Base-by-base conservation (phyloP, 2,329 filamentous ascomycete genomes). In the Beauveria caledonica region DNA sequence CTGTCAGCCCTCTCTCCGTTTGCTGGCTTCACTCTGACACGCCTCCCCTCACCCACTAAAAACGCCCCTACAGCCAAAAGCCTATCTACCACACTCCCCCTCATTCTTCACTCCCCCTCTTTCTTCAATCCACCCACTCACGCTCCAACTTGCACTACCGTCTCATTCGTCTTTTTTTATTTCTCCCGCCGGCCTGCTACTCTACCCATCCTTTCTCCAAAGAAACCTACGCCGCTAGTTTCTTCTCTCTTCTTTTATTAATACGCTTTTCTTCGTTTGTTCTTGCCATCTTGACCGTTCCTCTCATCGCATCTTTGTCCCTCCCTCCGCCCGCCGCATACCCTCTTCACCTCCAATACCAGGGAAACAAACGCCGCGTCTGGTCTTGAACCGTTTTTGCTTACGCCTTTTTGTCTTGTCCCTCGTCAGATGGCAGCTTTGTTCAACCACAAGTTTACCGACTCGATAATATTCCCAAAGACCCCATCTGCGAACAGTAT, bases 341-440 rank as follows among this genome's bases (percentile, higher is more conserved):
- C 25, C 10, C 40, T 23, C 42, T 19, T 27, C n/a, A 21, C 33
- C 10, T 40, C 13, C 40, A 46, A 17, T 5, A 36, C 11, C 11
- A 36, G 33, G 27, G 25, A 27, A 17, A 56, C 40, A 56, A 45
- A 46, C 53, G 17, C 53, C 42, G 11, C 25, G 13, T 3, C 33
- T 40, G 19, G 33, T 51, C 46, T 44, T 42, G 40, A 33, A 21
- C 46, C 36, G 21, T 36, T 33, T 42, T 60, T 48, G 33, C 57
- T 64, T 64, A 68, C 70, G 70, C 65, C 70, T 68, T 62, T 64
- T 68, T 64, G 66, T 62, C 58, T 67, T 65, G 67, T 66, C 67
- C 65, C 63, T 25, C 69, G 71, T 73, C 78, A 78, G 77, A 79
- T 79, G 77, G 76, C 76, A 71, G 73, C 75, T 69, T 67, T 74